Evolutionary conservation across 352 stramenopile genomes (phyloP).

Genomic region (Pseudoperonospora humuli): DNA sequence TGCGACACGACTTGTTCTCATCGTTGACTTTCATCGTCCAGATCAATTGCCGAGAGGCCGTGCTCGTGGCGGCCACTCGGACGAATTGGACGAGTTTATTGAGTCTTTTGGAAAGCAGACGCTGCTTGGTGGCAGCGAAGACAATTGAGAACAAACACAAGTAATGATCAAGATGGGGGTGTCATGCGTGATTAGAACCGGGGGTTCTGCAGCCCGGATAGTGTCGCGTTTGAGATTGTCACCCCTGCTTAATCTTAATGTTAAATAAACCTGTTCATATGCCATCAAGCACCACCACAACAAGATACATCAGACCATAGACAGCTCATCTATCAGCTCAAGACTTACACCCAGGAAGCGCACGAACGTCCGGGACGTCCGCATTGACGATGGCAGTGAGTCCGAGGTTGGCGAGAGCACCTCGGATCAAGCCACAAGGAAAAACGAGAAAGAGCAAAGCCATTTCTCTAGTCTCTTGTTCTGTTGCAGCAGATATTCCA

Average conservation of each 20-base stretch:
- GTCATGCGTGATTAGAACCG: constrained; percentile 7
- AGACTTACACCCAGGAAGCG: constrained; percentile 85
- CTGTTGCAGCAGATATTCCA: constrained; percentile 64
- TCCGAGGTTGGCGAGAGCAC: constrained; percentile 91
- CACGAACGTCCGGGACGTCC: constrained; percentile 89
- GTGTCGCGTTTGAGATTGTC: constrained; percentile 19
- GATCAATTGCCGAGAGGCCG: constrained; percentile 69
- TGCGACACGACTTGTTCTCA: constrained; percentile 69
- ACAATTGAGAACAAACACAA: constrained; percentile 7
- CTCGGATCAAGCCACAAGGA: constrained; percentile 92
- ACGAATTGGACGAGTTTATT: constrained; percentile 88
- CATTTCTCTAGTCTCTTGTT: constrained; percentile 85
- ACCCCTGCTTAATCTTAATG: constrained; percentile 82
- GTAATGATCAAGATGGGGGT: constrained; percentile 1
- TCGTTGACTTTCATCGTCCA: constrained; percentile 84
- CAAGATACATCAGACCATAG: neutral
- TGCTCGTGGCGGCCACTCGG: constrained; percentile 75
- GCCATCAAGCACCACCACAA: neutral
- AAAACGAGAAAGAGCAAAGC: constrained; percentile 92
- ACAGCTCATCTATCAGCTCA: neutral
- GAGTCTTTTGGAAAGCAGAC: constrained; percentile 61
- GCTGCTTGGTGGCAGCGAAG: constrained; percentile 14
- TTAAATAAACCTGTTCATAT: constrained; percentile 83
- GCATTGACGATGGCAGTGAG: constrained; percentile 93
- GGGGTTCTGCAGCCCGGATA: constrained; percentile 1